These are phyloP conservation scores for Ogataea naganishii DNA, from an alignment of 805 yeast genomes.

Conservation along the genomic window DNA sequence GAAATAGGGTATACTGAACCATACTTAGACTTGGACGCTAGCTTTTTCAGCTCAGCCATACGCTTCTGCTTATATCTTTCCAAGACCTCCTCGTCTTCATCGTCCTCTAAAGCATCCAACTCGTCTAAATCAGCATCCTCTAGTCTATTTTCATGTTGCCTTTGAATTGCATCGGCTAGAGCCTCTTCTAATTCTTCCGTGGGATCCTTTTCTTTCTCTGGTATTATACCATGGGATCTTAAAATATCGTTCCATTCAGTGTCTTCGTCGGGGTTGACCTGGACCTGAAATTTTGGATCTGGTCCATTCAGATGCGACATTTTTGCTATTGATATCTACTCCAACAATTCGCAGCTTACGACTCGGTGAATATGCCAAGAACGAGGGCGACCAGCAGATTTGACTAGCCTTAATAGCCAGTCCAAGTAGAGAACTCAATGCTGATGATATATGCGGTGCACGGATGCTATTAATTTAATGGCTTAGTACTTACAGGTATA, in stretches of 20 bases:
- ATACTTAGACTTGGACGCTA: constrained; percentile 48
- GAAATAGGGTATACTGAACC: constrained; percentile 74
- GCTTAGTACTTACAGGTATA: too few species aligned
- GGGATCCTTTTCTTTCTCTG: constrained; percentile 85
- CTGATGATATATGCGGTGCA: too few species aligned
- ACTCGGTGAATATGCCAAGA: too few species aligned
- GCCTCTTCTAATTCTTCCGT: constrained; percentile 83
- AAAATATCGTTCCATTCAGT: constrained; percentile 98
- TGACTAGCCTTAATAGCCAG: too few species aligned
- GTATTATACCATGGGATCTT: constrained; percentile 83
- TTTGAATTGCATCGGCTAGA: constrained; percentile 67
- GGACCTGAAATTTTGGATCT: constrained; percentile 64
- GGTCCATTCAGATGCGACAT: constrained; percentile 11
- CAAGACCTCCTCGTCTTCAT: constrained; percentile 87
- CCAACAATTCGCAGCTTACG: too few species aligned
- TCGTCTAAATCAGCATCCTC: constrained; percentile 74
- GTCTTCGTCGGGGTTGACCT: constrained; percentile 92
- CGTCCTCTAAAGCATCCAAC: constrained; percentile 81
- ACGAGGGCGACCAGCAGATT: too few species aligned
- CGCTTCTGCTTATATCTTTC: constrained; percentile 70
- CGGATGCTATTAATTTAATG: too few species aligned
- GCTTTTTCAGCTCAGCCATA: constrained; percentile 58
- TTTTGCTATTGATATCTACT: too few species aligned
- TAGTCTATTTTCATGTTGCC: constrained; percentile 75
- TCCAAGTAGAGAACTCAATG: too few species aligned